Evolutionary conservation across 306 rosid genomes (phyloP).

Genomic region (Gillenia trifoliata): DNA sequence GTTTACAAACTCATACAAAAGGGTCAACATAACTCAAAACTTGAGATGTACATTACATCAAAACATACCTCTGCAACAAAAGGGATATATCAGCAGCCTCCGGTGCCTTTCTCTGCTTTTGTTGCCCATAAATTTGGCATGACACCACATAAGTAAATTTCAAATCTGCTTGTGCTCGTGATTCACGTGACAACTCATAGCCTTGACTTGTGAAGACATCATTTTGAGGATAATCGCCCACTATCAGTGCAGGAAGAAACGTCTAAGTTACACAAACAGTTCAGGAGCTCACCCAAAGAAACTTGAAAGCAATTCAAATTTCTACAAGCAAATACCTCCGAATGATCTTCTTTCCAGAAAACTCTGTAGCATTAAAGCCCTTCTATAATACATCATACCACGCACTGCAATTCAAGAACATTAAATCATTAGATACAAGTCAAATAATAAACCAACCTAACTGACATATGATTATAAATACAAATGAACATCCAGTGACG

Average conservation of each 20-base stretch:
- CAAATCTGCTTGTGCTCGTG: slow-evolving; percentile 93
- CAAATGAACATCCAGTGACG: not conserved
- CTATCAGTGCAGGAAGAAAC: slow-evolving; percentile 28
- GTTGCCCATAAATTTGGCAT: slow-evolving; percentile 99
- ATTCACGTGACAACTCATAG: slow-evolving; percentile 76
- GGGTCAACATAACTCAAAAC: not conserved
- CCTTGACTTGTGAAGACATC: slow-evolving; percentile 58
- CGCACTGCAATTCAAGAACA: slow-evolving; percentile 64
- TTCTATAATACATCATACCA: slow-evolving; percentile 98
- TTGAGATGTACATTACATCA: not conserved
- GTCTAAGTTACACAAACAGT: slow-evolving; percentile 6
- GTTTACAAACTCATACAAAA: not conserved
- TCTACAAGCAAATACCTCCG: slow-evolving; percentile 58
- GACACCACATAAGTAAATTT: slow-evolving; percentile 95
- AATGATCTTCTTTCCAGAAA: slow-evolving; percentile 64
- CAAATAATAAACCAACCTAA: not conserved
- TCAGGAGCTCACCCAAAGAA: slow-evolving; percentile 2
- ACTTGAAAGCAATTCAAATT: slow-evolving; percentile 5
- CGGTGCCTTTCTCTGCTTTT: slow-evolving; percentile 63
- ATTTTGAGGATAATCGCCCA: slow-evolving; percentile 50
- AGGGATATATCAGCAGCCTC: slow-evolving; percentile 95
- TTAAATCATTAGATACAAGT: slow-evolving; percentile 9
- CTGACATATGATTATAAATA: not conserved
- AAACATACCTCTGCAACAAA: slow-evolving; percentile 75
- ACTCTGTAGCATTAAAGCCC: slow-evolving; percentile 96